These are phyloP conservation scores for Lactuca sativa DNA, from an alignment of 129 eudicot species.

Conservation along the genomic window DNA sequence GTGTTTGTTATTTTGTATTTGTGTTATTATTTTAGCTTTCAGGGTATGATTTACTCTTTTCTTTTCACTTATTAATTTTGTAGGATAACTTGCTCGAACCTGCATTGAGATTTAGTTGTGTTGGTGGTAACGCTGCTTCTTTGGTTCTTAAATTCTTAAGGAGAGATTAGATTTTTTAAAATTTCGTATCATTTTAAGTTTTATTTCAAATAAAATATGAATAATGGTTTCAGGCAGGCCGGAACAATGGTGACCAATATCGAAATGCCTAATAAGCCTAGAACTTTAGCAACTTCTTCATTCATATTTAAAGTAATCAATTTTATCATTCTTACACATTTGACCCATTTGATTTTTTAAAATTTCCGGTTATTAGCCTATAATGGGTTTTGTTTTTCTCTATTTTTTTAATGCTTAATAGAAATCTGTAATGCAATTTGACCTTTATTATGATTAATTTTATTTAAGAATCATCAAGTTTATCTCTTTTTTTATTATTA, in stretches of 20 bases:
- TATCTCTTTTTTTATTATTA: too few species aligned
- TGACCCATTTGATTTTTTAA: neutral
- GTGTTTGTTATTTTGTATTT: neutral
- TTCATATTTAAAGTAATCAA: constrained; percentile 59
- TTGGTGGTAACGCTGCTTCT: constrained; percentile 98
- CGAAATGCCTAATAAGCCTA: constrained; percentile 94
- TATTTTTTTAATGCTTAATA: too few species aligned
- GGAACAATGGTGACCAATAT: constrained; percentile 99
- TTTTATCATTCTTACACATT: constrained; percentile 7
- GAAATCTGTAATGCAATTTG: too few species aligned
- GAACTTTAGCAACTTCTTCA: constrained; percentile 79
- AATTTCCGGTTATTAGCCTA: too few species aligned
- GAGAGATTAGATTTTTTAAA: constrained; percentile 32
- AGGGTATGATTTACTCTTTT: neutral
- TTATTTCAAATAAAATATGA: constrained; percentile 2
- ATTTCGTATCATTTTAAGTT: neutral
- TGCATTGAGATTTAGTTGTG: constrained; percentile 82
- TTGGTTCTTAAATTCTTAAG: constrained; percentile 81
- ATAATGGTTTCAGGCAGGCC: constrained; percentile 57
- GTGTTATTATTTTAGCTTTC: neutral
- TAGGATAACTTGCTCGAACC: constrained; percentile 81
- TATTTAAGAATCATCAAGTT: too few species aligned
- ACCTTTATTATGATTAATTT: too few species aligned
- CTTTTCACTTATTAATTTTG: constrained; percentile 12
- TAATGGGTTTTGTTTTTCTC: neutral